These are phyloP conservation scores for Pseudotsuga menziesii DNA, from an alignment of 75 land plant genomes.

Conservation along the genomic window DNA sequence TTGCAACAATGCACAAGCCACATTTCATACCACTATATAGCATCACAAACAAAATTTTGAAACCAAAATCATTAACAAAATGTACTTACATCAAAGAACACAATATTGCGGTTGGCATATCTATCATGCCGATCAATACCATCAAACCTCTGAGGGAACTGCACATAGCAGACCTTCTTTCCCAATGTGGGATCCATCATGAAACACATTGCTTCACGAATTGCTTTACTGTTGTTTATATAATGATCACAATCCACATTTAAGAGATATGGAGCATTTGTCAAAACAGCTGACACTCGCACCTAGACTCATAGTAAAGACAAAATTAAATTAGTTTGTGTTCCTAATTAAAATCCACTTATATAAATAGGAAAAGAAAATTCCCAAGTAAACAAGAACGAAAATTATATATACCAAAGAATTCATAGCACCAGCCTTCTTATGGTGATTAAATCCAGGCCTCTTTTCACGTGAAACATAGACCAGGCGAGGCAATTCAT, in stretches of 20 bases:
- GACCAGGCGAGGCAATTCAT: slow-evolving; percentile 69
- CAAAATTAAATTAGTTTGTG: not conserved
- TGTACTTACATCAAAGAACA: slow-evolving; percentile 85
- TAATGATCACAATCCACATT: slow-evolving; percentile 93
- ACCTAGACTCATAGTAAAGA: slow-evolving; percentile 25
- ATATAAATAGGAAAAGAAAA: not conserved
- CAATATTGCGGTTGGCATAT: slow-evolving; percentile 85
- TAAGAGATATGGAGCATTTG: slow-evolving; percentile 84
- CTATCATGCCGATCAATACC: slow-evolving; percentile 78
- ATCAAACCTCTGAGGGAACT: slow-evolving; percentile 89
- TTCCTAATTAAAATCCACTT: not conserved
- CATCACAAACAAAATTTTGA: slow-evolving; percentile 57
- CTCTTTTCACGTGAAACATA: slow-evolving; percentile 92
- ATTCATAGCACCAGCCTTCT: slow-evolving; percentile 93
- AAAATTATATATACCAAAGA: slow-evolving; percentile 51
- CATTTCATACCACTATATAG: slow-evolving; percentile 36
- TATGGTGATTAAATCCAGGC: slow-evolving; percentile 82
- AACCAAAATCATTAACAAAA: slow-evolving; percentile 57
- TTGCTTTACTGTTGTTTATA: slow-evolving; percentile 92
- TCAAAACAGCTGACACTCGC: slow-evolving; percentile 76
- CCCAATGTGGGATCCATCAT: slow-evolving; percentile 87
- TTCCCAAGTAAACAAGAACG: slow-evolving; percentile 2
- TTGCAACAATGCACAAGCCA: slow-evolving; percentile 62
- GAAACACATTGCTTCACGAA: slow-evolving; percentile 89
- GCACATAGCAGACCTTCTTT: slow-evolving; percentile 76